Conservation (phyloP, 2,329 filamentous ascomycete genomes). For the Sporothrix brunneoviolacea region DNA sequence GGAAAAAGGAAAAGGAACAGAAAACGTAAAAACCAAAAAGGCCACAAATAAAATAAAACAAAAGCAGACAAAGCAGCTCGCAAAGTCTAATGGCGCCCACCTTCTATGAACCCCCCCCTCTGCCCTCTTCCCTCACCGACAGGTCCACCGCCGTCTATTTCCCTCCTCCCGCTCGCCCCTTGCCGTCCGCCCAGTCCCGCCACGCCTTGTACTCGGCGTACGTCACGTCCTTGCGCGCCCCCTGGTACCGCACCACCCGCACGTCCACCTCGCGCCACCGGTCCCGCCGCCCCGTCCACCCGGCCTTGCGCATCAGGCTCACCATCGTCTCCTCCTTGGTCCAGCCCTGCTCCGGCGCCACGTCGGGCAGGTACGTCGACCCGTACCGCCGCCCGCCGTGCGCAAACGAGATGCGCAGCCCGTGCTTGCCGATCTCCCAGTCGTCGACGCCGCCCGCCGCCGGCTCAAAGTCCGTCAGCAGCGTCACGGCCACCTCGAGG, state of each 20-base stretch:
- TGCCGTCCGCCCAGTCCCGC: constrained; percentile 57
- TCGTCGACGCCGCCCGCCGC: constrained; percentile 61
- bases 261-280: constrained; percentile 75
- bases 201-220: constrained; percentile 75
- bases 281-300: constrained; percentile 76
- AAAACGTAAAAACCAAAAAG: neutral
- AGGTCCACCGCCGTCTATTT: neutral
- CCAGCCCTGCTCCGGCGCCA: constrained; percentile 90
- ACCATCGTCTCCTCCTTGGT: constrained; percentile 84
- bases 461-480: constrained; percentile 80
- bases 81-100: too few species aligned
- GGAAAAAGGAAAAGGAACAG: neutral
- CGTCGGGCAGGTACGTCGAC: constrained; percentile 81
- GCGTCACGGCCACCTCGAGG: constrained; percentile 64
- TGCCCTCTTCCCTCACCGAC: too few species aligned
- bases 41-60: too few species aligned
- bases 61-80: too few species aligned
- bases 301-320: constrained; percentile 89
- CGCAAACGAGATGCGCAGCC: constrained; percentile 79
- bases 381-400: constrained; percentile 67
- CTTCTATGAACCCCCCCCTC: too few species aligned
- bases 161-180: neutral
- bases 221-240: constrained; percentile 60
- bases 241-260: constrained; percentile 78
- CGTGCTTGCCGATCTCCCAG: constrained; percentile 82